These are phyloP conservation scores for Oryza nivara DNA, from an alignment of 176 grass and related monocot species.

Conservation along the genomic window DNA sequence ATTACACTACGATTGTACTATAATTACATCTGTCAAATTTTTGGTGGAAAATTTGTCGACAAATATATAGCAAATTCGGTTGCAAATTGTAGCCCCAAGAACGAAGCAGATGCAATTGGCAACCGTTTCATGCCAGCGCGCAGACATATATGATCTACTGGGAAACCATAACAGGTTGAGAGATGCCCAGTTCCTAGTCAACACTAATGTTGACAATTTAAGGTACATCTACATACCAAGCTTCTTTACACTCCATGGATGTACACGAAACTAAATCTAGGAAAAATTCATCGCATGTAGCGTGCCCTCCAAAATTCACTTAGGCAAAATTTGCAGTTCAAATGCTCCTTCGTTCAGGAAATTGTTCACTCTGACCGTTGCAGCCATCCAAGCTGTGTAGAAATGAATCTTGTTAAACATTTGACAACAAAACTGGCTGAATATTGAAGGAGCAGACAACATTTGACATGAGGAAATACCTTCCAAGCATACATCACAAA, in stretches of 20 bases:
- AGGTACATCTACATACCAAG: slow-evolving; percentile 9
- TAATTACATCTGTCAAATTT: too few relatives aligned
- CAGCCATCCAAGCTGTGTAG: slow-evolving; percentile 83
- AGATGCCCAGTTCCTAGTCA: slow-evolving; percentile 14
- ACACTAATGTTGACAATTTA: background rate
- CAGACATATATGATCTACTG: background rate
- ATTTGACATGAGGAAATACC: slow-evolving; percentile 49
- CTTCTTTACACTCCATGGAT: background rate
- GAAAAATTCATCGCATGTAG: slow-evolving; percentile 4
- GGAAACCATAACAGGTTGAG: slow-evolving; percentile 10
- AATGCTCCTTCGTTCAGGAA: background rate
- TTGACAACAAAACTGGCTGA: background rate
- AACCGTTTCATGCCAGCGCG: background rate
- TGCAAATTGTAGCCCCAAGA: too few relatives aligned
- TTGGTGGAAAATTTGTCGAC: too few relatives aligned
- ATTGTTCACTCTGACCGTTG: slow-evolving; percentile 60
- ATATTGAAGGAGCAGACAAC: background rate
- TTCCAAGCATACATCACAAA: slow-evolving; percentile 95
- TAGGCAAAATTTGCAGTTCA: background rate
- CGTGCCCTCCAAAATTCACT: background rate
- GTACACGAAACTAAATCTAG: slow-evolving; percentile 26
- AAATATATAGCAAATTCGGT: too few relatives aligned
- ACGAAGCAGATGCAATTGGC: background rate
- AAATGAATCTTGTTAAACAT: slow-evolving; percentile 21
- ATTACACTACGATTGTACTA: too few relatives aligned